These are phyloP conservation scores for Monosporascus cannonballus DNA, from an alignment of 2,329 filamentous ascomycete species.

Conservation along the genomic window DNA sequence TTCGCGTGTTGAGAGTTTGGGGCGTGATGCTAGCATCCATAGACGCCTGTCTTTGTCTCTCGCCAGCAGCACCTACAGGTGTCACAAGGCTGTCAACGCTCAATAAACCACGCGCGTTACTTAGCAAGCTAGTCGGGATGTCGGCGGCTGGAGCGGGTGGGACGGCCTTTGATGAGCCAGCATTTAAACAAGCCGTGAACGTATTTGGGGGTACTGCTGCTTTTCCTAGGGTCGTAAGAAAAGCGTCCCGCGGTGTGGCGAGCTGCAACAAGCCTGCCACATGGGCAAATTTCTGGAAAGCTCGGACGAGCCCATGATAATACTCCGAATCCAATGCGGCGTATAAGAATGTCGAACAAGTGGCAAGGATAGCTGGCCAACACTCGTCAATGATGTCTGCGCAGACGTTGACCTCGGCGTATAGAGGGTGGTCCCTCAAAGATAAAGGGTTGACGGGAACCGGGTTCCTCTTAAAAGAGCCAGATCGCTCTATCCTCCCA, in stretches of 20 bases:
- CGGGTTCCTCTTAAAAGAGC: constrained; percentile 67
- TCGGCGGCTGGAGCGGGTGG: constrained; percentile 44
- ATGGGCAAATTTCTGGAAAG: constrained; percentile 92
- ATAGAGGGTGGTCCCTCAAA: constrained; percentile 65
- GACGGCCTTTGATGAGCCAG: constrained; percentile 36
- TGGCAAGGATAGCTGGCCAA: constrained; percentile 92
- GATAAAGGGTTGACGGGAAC: constrained; percentile 79
- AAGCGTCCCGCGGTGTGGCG: constrained; percentile 82
- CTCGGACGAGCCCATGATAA: constrained; percentile 84
- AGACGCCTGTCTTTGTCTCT: constrained; percentile 54
- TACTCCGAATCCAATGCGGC: constrained; percentile 88
- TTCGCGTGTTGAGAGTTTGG: constrained; percentile 71
- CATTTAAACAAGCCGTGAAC: constrained; percentile 53
- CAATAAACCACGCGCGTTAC: constrained; percentile 65
- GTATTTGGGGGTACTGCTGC: constrained; percentile 83
- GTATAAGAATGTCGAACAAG: constrained; percentile 92
- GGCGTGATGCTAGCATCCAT: constrained; percentile 43
- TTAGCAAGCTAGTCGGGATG: constrained; percentile 52
- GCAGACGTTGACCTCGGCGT: constrained; percentile 66
- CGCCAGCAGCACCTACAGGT: constrained; percentile 47
- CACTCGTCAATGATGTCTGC: constrained; percentile 82
- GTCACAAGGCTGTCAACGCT: constrained; percentile 67
- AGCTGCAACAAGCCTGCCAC: constrained; percentile 85
- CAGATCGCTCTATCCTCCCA: constrained; percentile 48
- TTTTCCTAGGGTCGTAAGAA: constrained; percentile 89